These are phyloP conservation scores for Wickerhamiella parazyma DNA, from an alignment of 805 yeast species.

Conservation along the genomic window DNA sequence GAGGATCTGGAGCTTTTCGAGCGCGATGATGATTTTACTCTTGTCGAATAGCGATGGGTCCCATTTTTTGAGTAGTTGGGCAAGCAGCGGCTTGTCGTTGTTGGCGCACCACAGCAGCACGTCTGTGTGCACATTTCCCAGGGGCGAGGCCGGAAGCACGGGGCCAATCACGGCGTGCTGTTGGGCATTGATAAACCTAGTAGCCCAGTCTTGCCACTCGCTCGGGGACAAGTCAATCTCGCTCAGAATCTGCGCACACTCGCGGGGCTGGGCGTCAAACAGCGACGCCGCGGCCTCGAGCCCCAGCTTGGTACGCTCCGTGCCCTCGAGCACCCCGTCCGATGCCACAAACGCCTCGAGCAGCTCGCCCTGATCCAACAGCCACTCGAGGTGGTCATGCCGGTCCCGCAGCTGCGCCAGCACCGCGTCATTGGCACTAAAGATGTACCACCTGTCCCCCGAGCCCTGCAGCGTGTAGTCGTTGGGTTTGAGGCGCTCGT, in stretches of 20 bases:
- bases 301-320: constrained; percentile 33
- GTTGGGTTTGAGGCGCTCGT: constrained; percentile 52
- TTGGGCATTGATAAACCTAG: constrained; percentile 36
- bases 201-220: constrained; percentile 57
- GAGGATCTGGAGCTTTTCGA: constrained; percentile 32
- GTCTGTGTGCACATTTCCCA: constrained; percentile 29
- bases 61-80: constrained; percentile 41
- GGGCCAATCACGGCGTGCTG: constrained; percentile 36
- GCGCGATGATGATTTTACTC: constrained; percentile 29
- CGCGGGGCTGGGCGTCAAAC: constrained; percentile 37
- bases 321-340: not conserved
- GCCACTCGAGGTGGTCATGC: constrained; percentile 65
- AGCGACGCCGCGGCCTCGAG: constrained; percentile 33
- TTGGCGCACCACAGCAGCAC: constrained; percentile 36
- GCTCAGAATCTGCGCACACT: constrained; percentile 39
- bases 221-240: constrained; percentile 24
- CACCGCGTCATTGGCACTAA: constrained; percentile 74
- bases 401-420: constrained; percentile 58
- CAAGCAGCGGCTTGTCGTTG: constrained; percentile 29
- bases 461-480: constrained; percentile 37
- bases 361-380: constrained; percentile 37
- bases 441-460: constrained; percentile 40
- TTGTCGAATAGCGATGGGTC: constrained; percentile 39
- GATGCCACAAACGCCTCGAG: constrained; percentile 47
- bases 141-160: constrained; percentile 38